Conservation (phyloP, 768 basidiomycete genomes). For the Psilocybe cubensis region DNA sequence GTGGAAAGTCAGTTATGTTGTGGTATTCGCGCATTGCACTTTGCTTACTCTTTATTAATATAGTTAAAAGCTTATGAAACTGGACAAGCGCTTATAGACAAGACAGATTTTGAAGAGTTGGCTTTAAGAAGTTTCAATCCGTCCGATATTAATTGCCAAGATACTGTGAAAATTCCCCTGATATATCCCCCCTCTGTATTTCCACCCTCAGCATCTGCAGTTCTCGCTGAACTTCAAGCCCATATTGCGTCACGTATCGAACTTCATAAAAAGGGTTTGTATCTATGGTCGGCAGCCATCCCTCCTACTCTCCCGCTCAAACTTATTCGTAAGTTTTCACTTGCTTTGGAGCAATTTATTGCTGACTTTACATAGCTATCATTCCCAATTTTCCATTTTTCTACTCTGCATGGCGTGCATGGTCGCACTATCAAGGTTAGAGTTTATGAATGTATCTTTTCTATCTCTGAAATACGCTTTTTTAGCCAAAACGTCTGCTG, state of each 20-base stretch:
- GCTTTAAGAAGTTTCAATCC: conserved; percentile 76
- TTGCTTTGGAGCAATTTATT: not conserved
- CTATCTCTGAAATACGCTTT: too few relatives aligned
- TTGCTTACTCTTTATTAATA: not conserved
- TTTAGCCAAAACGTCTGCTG: too few relatives aligned
- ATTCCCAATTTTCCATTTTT: conserved; percentile 87
- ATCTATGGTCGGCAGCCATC: conserved; percentile 63
- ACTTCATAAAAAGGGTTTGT: conserved; percentile 67
- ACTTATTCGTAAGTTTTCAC: conserved; percentile 64
- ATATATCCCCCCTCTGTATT: conserved; percentile 57
- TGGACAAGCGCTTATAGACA: conserved; percentile 72
- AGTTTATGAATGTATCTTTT: not conserved
- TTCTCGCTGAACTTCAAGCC: conserved; percentile 48
- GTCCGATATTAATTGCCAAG: conserved; percentile 45
- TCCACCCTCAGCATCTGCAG: conserved; percentile 30
- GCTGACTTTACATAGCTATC: conserved; percentile 49
- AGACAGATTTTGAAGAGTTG: conserved; percentile 81
- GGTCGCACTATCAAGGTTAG: conserved; percentile 81
- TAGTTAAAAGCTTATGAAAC: conserved; percentile 63
- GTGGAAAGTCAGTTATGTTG: conserved; percentile 65
- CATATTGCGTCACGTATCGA: conserved; percentile 61
- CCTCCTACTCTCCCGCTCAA: conserved; percentile 79
- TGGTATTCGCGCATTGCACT: not conserved
- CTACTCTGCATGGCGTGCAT: conserved; percentile 84
- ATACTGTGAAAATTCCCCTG: conserved; percentile 57